phyloP scores from a whole-genome alignment of 768 basidiomycete genomes.

The Lactifluus subvellereus region DNA sequence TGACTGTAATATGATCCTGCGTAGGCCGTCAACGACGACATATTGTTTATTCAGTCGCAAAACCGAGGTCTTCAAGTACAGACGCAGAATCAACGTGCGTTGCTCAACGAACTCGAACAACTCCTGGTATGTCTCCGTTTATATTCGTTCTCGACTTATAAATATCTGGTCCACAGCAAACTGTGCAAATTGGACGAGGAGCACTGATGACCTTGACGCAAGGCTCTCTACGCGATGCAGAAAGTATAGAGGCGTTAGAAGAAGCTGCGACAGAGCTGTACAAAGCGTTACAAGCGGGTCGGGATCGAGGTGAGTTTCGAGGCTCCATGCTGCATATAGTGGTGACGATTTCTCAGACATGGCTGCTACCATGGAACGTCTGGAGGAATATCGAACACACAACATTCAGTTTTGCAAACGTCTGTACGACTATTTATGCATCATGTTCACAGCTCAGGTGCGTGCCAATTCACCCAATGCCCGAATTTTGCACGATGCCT shows the following conservation, averaged over 20 bases:
- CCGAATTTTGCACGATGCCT: neutral
- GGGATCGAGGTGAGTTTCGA: conserved; percentile 67
- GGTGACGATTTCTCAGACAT: conserved; percentile 51
- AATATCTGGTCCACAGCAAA: conserved; percentile 52
- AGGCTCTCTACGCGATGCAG: conserved; percentile 78
- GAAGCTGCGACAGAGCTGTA: conserved; percentile 84
- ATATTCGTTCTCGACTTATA: neutral
- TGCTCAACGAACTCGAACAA: conserved; percentile 82
- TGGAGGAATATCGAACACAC: conserved; percentile 86
- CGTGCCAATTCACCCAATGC: conserved; percentile 23
- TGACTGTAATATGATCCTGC: conserved; percentile 13
- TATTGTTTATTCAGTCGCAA: conserved; percentile 91
- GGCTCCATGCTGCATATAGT: neutral
- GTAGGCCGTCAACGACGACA: conserved; percentile 93
- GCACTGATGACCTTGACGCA: conserved; percentile 75
- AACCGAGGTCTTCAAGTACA: conserved; percentile 96
- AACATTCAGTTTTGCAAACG: conserved; percentile 93
- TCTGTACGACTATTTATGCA: conserved; percentile 79
- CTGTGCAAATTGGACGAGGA: conserved; percentile 84
- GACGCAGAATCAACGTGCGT: conserved; percentile 86
- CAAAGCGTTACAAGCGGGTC: conserved; percentile 85
- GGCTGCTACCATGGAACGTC: conserved; percentile 93
- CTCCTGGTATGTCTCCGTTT: conserved; percentile 51
- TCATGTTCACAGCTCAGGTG: conserved; percentile 90
- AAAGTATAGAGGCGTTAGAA: conserved; percentile 74